Base-by-base conservation (phyloP, 2,329 filamentous ascomycete genomes). In the Ophiostoma perfectum region DNA sequence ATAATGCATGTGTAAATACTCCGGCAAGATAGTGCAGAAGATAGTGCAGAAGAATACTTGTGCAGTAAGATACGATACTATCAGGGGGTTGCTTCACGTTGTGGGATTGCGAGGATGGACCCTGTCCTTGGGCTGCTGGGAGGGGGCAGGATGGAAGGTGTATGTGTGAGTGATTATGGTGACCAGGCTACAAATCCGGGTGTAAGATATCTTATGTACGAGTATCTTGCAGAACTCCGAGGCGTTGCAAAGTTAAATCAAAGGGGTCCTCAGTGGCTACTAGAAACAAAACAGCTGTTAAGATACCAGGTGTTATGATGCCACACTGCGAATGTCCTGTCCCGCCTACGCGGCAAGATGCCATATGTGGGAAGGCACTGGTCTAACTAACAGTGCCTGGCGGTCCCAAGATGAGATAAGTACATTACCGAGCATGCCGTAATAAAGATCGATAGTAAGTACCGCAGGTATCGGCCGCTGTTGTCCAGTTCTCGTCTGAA, bases 1-100 rank as follows among this genome's bases (percentile, higher is more conserved):
- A 60, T 18, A 38, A 2, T 60, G 27, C 55, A 60, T 60, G 27
- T 60, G 55, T 60, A 60, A 60, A 60, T 60, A 60, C 55, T 60
- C 55, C 55, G 55, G 12, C 47, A 27, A 38, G 52, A 16, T 6
- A 58, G 52, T 16, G 52, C n/a, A 52, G 3, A 52, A 8, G 18
- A 52, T 16, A 47, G 14, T 16, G 45, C 45, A 47, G 12, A 12
- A 44, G 42, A 44, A 27, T 27, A 27, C 27, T 27, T 27, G 27
- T 27, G 27, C 27, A 27, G 27, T 27, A 27, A 27, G 27, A 27
- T 27, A 27, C 27, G 27, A 1, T 27, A 27, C 27, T 27, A 27
- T 27, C 27, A 27, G 27, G 27, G 27, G 27, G 27, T 27, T 27
- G 27, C 27, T 27, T 27, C 27, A 27, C 27, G 27, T 27, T 27